phyloP scores from a whole-genome alignment of 768 basidiomycete genomes.

The Termitomyces sp. region DNA sequence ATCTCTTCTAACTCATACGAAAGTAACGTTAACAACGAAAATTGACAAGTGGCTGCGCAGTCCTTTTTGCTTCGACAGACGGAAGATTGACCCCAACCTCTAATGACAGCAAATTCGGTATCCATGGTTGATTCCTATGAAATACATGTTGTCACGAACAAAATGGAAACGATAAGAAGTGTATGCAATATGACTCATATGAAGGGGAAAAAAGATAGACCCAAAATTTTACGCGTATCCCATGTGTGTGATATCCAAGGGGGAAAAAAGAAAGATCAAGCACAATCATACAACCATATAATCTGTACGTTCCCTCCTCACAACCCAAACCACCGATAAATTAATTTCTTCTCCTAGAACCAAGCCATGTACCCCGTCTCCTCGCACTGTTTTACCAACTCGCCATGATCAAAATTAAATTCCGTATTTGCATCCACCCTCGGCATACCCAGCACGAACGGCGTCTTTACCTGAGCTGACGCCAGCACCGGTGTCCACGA shows the following conservation, averaged over 20 bases:
- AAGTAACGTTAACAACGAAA: too few relatives aligned
- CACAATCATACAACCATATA: neutral
- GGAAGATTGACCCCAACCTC: too few relatives aligned
- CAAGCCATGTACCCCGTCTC: conserved; percentile 67
- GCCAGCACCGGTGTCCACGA: neutral
- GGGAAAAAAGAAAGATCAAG: neutral
- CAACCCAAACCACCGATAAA: neutral
- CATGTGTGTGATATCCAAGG: neutral
- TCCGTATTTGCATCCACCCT: conserved; percentile 48
- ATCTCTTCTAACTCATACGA: neutral
- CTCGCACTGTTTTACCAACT: conserved; percentile 44
- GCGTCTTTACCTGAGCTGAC: conserved; percentile 17
- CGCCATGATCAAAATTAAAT: conserved; percentile 61
- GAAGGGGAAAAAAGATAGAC: neutral
- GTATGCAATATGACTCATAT: too few relatives aligned
- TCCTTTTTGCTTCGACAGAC: too few relatives aligned
- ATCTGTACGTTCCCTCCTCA: neutral
- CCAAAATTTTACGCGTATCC: neutral
- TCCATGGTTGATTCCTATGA: too few relatives aligned
- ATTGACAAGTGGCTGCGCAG: too few relatives aligned
- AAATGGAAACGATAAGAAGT: neutral
- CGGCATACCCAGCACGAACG: conserved; percentile 40
- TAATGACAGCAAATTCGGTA: too few relatives aligned
- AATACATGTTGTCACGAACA: too few relatives aligned
- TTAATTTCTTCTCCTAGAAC: conserved; percentile 37